Percentiles rank a stretch among this genome's conserved stretches.
These are phyloP conservation scores for Debaryomyces fabryi DNA, from an alignment of 1,139 yeast species.

Conservation along the genomic window DNA sequence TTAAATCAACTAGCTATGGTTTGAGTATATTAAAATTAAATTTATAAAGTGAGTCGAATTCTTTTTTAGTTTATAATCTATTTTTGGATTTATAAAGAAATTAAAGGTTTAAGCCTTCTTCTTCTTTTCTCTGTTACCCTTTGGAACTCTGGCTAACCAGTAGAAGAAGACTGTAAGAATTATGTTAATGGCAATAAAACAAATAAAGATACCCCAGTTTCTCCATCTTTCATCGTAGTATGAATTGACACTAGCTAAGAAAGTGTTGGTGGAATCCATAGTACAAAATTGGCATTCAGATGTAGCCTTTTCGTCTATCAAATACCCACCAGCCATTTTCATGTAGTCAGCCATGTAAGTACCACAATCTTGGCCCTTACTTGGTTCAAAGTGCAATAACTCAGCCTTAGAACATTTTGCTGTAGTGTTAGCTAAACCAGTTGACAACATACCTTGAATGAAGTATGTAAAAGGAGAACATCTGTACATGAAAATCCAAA, in stretches of 20 bases:
- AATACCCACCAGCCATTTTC: constrained; percentile 50
- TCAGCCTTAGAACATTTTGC: constrained; percentile 33
- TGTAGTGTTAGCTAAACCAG: constrained; percentile 28
- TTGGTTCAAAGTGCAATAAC: constrained; percentile 28
- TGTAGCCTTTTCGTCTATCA: constrained; percentile 46
- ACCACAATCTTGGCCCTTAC: constrained; percentile 59
- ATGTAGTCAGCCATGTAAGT: constrained; percentile 53
- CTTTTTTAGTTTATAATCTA: background rate
- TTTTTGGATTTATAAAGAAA: too few relatives aligned
- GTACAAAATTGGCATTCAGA: constrained; percentile 56
- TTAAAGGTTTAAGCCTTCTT: constrained; percentile 6
- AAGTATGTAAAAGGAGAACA: constrained; percentile 69
- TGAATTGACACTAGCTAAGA: constrained; percentile 45
- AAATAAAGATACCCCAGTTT: constrained; percentile 61
- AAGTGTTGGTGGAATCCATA: constrained; percentile 51
- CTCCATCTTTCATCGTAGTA: constrained; percentile 61
- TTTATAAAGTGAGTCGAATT: background rate
- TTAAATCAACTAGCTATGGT: background rate
- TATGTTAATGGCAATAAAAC: constrained; percentile 54
- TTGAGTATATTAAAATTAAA: background rate
- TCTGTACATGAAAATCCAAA: constrained; percentile 63
- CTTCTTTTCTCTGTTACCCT: constrained; percentile 31
- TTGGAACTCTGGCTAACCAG: constrained; percentile 82
- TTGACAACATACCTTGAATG: constrained; percentile 34
- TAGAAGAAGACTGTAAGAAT: constrained; percentile 56